Base-by-base conservation (phyloP, 257 asterid genomes). In the Solanum lycopersicoides region DNA sequence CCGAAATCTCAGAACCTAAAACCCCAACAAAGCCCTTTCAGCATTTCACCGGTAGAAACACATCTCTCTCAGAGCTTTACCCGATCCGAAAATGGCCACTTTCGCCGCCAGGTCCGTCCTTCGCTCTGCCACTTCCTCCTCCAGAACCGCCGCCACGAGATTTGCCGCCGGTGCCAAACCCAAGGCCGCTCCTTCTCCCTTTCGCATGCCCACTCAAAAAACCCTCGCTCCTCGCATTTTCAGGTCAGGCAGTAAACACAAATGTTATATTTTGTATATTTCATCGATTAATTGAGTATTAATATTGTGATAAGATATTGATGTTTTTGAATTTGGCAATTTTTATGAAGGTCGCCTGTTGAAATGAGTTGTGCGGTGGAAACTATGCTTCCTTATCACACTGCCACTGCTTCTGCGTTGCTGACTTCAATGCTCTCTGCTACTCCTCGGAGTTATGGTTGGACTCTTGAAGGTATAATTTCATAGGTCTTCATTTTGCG, bases 351-450 rank as follows among this genome's bases (percentile, higher is more conserved):
- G 92, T 92, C 96, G 20, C 98, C 98, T 12, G 95, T 94, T 90
- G 98, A 94, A 91, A 82, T 94, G 95, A 91, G 98, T 88, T 72
- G 95, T 83, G 95, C 93, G 68, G 92, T 89, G 86, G 92, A 88
- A 59, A 92, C 97, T 88, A 94, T 95, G 98, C 88, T 96, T 89
- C 99, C 99, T 12, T 94, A 95, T 90, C 98, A 96, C 90, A 88
- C 96, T 21, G 98, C 98, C 4, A 95, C 99, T 21, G 98, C 99
- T 87, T 93, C 98, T 32, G 95, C 98, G 20, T 83, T 95, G 89
- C 94, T 96, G 75, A 96, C 93, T 89, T 95, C 99, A 16, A 93
- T 96, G 99, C 95, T 96, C 30, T 92, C 98, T 12, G 96, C 88
- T 83, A 89, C 98, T 71, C 98, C 98, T 69, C 93, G 98, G 32